These are phyloP conservation scores for Hansenula lynferdii DNA, from an alignment of 1,139 yeast genomes.

Conservation along the genomic window DNA sequence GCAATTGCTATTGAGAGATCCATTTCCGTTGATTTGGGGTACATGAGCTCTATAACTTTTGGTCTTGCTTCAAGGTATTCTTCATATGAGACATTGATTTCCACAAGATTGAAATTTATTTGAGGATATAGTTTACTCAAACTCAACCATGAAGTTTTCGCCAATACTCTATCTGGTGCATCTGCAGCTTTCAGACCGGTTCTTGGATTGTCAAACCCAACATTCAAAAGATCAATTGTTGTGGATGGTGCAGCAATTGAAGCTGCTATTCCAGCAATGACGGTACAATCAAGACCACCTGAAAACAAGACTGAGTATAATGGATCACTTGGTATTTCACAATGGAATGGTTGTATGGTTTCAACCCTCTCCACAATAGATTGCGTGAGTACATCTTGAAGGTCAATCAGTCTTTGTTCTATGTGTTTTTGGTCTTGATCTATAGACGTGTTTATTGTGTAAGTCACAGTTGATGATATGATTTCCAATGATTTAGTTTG, in stretches of 20 bases:
- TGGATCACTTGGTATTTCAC: slow-evolving; percentile 18
- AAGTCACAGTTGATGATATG: slow-evolving; percentile 9
- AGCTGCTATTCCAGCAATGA: slow-evolving; percentile 50
- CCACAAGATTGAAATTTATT: slow-evolving; percentile 45
- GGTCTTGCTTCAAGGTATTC: slow-evolving; percentile 51
- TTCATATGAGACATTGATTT: slow-evolving; percentile 67
- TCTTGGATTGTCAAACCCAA: slow-evolving; percentile 91
- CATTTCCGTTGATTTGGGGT: slow-evolving; percentile 89
- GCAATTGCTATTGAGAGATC: slow-evolving; percentile 93
- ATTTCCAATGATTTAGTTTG: slow-evolving; percentile 12
- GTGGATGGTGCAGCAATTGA: slow-evolving; percentile 21
- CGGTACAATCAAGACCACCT: slow-evolving; percentile 92
- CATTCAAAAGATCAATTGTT: slow-evolving; percentile 75
- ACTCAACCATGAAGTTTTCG: slow-evolving; percentile 54
- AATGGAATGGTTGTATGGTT: slow-evolving; percentile 54
- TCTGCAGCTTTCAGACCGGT: slow-evolving; percentile 51
- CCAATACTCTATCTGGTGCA: slow-evolving; percentile 82
- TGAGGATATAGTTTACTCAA: slow-evolving; percentile 37
- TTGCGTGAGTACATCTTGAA: slow-evolving; percentile 27
- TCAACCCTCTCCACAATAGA: slow-evolving; percentile 49
- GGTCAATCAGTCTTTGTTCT: slow-evolving; percentile 13
- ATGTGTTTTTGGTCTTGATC: slow-evolving; percentile 14
- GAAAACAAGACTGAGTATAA: slow-evolving; percentile 70
- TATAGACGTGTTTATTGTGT: slow-evolving; percentile 14
- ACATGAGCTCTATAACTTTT: slow-evolving; percentile 61